Conservation (phyloP, 306 rosid species). For the Cucurbita argyrosperma region DNA sequence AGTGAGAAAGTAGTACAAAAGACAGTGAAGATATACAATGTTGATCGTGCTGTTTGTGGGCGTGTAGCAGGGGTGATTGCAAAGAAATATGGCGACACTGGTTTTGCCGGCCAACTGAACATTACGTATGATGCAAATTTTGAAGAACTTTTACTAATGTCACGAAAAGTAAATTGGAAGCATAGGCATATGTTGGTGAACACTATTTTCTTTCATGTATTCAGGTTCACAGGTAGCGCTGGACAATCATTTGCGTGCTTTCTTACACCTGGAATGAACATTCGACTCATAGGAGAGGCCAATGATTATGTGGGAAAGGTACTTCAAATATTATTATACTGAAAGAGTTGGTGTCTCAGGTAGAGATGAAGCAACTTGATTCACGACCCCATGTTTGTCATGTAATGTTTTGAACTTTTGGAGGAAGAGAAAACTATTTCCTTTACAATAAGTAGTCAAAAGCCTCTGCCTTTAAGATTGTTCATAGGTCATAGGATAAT, state of each 20-base stretch:
- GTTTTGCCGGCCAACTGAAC: conserved; percentile 93
- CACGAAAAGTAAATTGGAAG: background rate
- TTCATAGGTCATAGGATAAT: background rate
- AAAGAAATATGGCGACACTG: conserved; percentile 93
- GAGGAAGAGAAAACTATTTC: background rate
- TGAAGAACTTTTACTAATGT: background rate
- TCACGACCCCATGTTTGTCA: background rate
- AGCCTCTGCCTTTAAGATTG: background rate
- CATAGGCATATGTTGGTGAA: background rate
- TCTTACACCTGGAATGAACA: conserved; percentile 96
- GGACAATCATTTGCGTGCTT: conserved; percentile 98
- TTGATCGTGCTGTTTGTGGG: conserved; percentile 89
- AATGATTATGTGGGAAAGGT: conserved; percentile 99
- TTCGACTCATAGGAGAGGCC: conserved; percentile 88
- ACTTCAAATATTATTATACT: conserved; percentile 9
- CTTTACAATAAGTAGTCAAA: background rate
- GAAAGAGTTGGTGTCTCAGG: background rate
- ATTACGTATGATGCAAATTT: conserved; percentile 49
- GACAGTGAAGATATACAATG: conserved; percentile 56
- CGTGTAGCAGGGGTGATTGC: conserved; percentile 85
- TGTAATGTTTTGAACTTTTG: background rate
- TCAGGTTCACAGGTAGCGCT: conserved; percentile 91
- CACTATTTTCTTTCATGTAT: conserved; percentile 13
- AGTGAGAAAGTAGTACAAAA: conserved; percentile 61
- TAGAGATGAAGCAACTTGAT: background rate